Conservation (phyloP, 1,139 yeast species). For the Candida buenavistaensis region DNA sequence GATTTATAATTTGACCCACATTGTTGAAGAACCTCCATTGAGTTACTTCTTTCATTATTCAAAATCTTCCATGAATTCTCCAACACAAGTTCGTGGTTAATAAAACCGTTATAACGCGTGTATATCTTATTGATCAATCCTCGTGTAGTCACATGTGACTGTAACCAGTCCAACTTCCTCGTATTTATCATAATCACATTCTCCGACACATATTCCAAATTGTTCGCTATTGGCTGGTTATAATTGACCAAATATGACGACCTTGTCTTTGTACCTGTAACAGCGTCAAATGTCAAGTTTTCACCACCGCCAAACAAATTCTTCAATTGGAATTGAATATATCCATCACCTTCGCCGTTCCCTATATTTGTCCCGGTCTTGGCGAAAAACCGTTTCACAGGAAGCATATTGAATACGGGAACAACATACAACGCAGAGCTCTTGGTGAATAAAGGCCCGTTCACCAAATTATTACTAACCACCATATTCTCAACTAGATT, state of each 20-base stretch:
- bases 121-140: slow-evolving; percentile 59
- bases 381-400: slow-evolving; percentile 68
- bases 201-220: slow-evolving; percentile 55
- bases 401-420: slow-evolving; percentile 58
- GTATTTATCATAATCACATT: slow-evolving; percentile 56
- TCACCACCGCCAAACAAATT: slow-evolving; percentile 93
- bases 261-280: slow-evolving; percentile 74
- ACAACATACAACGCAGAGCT: slow-evolving; percentile 36
- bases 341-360: slow-evolving; percentile 94
- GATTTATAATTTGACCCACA: slow-evolving; percentile 67
- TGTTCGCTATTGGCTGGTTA: slow-evolving; percentile 59
- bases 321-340: slow-evolving; percentile 70
- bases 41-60: slow-evolving; percentile 39
- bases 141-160: slow-evolving; percentile 56
- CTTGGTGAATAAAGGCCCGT: slow-evolving; percentile 14
- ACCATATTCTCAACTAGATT: slow-evolving; percentile 43
- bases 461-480: slow-evolving; percentile 39
- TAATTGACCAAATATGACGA: slow-evolving; percentile 69
- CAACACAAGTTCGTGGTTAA: slow-evolving; percentile 58
- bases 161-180: slow-evolving; percentile 67
- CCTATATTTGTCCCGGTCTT: slow-evolving; percentile 94
- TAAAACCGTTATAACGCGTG: slow-evolving; percentile 22
- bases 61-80: slow-evolving; percentile 69
- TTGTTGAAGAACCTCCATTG: slow-evolving; percentile 36
- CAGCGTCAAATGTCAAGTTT: slow-evolving; percentile 70